Conservation (phyloP, 768 basidiomycete genomes). For the Strobilomyces confusus region DNA sequence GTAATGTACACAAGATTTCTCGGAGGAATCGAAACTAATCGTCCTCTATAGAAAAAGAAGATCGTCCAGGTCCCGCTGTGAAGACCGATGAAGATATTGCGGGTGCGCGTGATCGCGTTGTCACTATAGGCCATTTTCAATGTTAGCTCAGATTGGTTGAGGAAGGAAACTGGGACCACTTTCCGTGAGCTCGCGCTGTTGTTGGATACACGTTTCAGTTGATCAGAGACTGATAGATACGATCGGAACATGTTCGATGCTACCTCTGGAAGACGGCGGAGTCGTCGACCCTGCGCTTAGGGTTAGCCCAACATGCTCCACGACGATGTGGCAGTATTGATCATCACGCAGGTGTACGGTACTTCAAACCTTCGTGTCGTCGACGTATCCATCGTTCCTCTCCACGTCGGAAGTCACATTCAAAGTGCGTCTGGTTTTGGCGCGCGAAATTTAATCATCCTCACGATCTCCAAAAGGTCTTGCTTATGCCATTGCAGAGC, state of each 20-base stretch:
- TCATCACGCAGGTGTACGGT: neutral
- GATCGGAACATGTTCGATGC: constrained; percentile 1
- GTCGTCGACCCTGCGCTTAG: neutral
- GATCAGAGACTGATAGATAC: neutral
- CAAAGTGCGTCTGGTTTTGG: neutral
- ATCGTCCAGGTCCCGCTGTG: neutral
- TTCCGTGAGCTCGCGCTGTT: neutral
- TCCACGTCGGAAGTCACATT: neutral
- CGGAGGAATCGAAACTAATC: neutral
- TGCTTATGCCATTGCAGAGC: neutral
- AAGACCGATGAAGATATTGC: constrained; percentile 1
- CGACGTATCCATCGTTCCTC: neutral
- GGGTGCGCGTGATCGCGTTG: neutral
- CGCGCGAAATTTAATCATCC: neutral
- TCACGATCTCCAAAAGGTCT: neutral
- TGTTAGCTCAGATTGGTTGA: neutral
- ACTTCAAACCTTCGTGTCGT: neutral
- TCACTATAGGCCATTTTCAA: neutral
- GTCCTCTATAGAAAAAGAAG: neutral
- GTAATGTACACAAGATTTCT: neutral
- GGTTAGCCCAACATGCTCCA: neutral
- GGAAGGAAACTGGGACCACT: neutral
- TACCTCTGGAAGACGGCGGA: constrained; percentile 1
- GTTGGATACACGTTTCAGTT: neutral
- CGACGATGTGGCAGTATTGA: neutral